Conservation (phyloP, 495 filamentous ascomycete genomes). For the Letharia lupina region DNA sequence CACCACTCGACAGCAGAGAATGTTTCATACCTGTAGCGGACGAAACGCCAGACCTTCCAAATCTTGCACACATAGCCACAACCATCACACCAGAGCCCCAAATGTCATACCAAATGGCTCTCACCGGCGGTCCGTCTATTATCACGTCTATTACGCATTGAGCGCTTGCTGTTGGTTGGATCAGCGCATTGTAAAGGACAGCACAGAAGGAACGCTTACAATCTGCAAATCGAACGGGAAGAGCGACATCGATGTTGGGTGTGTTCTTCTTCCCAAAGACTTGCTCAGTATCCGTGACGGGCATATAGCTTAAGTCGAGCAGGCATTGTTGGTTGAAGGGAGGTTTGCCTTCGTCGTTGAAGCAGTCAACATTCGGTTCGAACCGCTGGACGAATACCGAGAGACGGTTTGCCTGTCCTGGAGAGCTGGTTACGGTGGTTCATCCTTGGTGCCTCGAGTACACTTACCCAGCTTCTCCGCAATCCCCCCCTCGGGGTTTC, state of each 20-base stretch:
- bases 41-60: background rate
- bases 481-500: background rate
- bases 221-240: background rate
- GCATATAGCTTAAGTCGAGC: background rate
- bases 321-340: background rate
- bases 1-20: background rate
- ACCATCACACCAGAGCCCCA: background rate
- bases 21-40: background rate
- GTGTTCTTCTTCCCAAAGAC: background rate
- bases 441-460: background rate
- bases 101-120: background rate
- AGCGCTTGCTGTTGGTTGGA: background rate
- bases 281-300: background rate
- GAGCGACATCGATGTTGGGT: background rate
- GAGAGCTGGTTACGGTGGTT: background rate
- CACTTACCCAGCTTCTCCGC: background rate
- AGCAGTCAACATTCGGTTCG: background rate
- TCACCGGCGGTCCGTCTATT: background rate
- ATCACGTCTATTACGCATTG: background rate
- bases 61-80: background rate
- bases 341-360: background rate
- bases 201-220: background rate
- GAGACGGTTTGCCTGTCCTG: background rate
- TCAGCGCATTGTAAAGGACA: background rate
- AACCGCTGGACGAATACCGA: background rate